Evolutionary conservation across 306 rosid genomes (phyloP), one percentile per base, ranked within the genome.

Genomic region (Pyrus communis): DNA sequence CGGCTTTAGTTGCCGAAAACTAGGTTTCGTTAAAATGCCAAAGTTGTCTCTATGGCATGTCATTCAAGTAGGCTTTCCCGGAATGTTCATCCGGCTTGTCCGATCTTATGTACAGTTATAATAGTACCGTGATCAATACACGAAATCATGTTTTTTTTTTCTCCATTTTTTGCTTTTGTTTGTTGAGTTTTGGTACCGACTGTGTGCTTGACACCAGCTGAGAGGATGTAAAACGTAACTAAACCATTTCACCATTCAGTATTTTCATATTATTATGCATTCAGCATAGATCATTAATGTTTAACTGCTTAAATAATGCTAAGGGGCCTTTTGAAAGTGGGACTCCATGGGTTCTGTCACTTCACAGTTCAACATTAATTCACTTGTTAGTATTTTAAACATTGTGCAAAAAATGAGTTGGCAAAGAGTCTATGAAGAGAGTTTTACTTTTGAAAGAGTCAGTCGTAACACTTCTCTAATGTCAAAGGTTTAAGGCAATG

Each of bases 71-170:
- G 88, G 83, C 78, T 86, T 80, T 80, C 45, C 75, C 59, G 86
- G 81, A 73, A 77, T 82, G 78, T 80, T 79, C 77, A 70, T 79
- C 79, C 69, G 49, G 82, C 80, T 78, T 72, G 89, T 76, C 83
- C 22, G 61, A 78, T 85, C 81, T 84, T 80, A 80, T 93, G 94
- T 89, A 85, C 94, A 87, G 89, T 69, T 82, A 84, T 81, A 82
- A 81, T 83, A 78, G 82, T 85, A 82, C 77, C 78, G 76, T 77
- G 73, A 69, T 88, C 85, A 84, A 84, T 89, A 85, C 82, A 82
- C 77, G 82, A 75, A 74, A 75, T 79, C 75, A 28, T 73, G 82
- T 69, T 25, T 61, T 31, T 69, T 69, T 25, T 60, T 31, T 59
- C 25, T 14, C 10, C 38, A 27, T 71, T 2, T 2, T 55, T 18